Evolutionary conservation across 106 monocot species (phyloP), one percentile per base, ranked within the genome.

Genomic region (Iris macrosiphon): DNA sequence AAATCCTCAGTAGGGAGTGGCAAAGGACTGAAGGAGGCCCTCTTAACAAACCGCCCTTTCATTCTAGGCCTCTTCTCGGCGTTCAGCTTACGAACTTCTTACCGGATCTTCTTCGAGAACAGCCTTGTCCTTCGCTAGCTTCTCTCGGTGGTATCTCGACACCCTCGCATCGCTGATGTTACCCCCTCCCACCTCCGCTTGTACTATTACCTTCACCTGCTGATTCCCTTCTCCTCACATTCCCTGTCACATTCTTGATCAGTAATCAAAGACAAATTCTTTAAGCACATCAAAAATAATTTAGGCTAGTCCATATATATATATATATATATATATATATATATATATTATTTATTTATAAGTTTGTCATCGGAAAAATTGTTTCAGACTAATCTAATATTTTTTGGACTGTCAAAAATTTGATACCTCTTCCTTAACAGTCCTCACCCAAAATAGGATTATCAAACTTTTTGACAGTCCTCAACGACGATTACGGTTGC

Each of bases 61-160:
- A 95, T 95, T 59, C 94, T 53, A 0, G 94, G 89, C 40, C 94
- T 66, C 70, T 95, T 95, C 81, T 95, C 94, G 19, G 94, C 89
- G 52, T 95, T 95, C 59, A 95, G 72, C 25, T 57, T 57, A 15
- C 57, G 21, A 40, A 57, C 57, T 61, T 95, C 85, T 65, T 95
- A 95, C 46, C 89, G 62, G 11, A 95, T 95, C 70, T 95, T 95
- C 85, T 89, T 89, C n/a, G 85, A 85, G 68, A 89, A 95, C 39
- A 95, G 68, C 51, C 94, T 72, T 18, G 85, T 95, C 45, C 94
- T 66, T 62, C 94, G 40, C n/a, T n/a, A n/a, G n/a, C 82, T 95
- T 95, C 74, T 95, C 94, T 23, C 85, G 61, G n/a, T n/a, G n/a
- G 70, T 95, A 95, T 59, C 88, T 70, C 24, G 71, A 67, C 59